phyloP scores from a whole-genome alignment of 306 rosid genomes.

The Lablab purpureus region DNA sequence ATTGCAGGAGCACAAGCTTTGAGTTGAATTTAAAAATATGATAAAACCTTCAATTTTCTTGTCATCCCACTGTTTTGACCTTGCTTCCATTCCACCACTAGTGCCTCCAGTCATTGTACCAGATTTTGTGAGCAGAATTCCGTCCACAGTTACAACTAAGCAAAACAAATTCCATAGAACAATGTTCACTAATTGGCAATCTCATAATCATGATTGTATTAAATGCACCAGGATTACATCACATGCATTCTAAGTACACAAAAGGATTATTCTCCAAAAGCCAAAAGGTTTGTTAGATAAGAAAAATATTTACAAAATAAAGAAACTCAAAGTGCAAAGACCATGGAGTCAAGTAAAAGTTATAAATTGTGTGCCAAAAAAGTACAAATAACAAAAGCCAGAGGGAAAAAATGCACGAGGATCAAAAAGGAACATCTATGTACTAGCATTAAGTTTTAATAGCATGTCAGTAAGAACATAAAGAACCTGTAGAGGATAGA shows the following conservation, averaged over 20 bases:
- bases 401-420: constrained; percentile 5
- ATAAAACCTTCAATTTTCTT: constrained; percentile 89
- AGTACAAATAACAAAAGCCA: constrained; percentile 25
- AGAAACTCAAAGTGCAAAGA: not conserved
- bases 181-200: constrained; percentile 32
- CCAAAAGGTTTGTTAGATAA: constrained; percentile 21
- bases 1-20: constrained; percentile 44
- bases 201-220: constrained; percentile 13
- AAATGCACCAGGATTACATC: constrained; percentile 33
- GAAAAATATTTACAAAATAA: not conserved
- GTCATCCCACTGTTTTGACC: constrained; percentile 98
- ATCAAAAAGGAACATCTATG: constrained; percentile 34
- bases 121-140: constrained; percentile 90
- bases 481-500: constrained; percentile 1
- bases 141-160: constrained; percentile 96
- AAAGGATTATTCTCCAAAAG: constrained; percentile 25
- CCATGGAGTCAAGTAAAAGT: not conserved
- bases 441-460: constrained; percentile 25
- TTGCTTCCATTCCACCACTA: constrained; percentile 99
- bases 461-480: constrained; percentile 17
- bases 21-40: not conserved
- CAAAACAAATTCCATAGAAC: constrained; percentile 49
- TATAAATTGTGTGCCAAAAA: constrained; percentile 17
- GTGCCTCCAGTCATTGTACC: constrained; percentile 99
- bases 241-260: constrained; percentile 1